A percentile compares a stretch with the other conserved stretches of the same genome.
These are phyloP conservation scores for Conringia planisiliqua DNA, from an alignment of 345 rosid species.

Conservation along the genomic window DNA sequence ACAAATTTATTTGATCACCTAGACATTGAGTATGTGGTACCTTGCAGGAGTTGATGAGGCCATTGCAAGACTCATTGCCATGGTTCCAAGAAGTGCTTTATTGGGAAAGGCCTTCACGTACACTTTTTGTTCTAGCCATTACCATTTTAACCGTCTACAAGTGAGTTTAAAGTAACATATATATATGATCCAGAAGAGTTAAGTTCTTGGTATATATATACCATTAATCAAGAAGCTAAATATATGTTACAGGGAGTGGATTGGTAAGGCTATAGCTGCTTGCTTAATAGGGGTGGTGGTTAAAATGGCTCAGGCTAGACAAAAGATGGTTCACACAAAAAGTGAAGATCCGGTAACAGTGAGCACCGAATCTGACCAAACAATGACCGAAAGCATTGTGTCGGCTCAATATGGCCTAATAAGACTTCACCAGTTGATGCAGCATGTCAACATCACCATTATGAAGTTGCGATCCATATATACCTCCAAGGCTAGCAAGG, in stretches of 20 bases:
- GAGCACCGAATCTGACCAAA: slow-evolving; percentile 53
- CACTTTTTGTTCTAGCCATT: slow-evolving; percentile 34
- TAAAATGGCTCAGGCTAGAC: slow-evolving; percentile 58
- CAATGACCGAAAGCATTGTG: slow-evolving; percentile 67
- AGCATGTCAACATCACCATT: slow-evolving; percentile 50
- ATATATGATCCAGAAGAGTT: neutral
- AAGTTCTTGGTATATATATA: neutral
- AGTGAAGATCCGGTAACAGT: slow-evolving; percentile 55
- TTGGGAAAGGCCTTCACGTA: slow-evolving; percentile 59
- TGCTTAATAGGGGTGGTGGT: slow-evolving; percentile 44
- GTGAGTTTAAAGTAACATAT: slow-evolving; percentile 17
- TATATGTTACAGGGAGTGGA: slow-evolving; percentile 59
- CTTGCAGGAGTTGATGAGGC: slow-evolving; percentile 68
- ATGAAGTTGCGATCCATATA: slow-evolving; percentile 70
- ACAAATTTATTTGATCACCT: neutral
- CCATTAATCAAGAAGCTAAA: neutral
- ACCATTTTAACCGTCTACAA: slow-evolving; percentile 43
- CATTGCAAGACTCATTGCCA: slow-evolving; percentile 38
- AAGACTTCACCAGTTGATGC: slow-evolving; percentile 52
- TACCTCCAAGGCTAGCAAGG: slow-evolving; percentile 61
- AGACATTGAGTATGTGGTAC: neutral
- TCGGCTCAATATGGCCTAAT: slow-evolving; percentile 68
- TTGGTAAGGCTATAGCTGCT: slow-evolving; percentile 62
- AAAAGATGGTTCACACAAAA: slow-evolving; percentile 29
- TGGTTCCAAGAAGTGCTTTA: slow-evolving; percentile 47